Base-by-base conservation (phyloP, 2,329 filamentous ascomycete genomes). In the Scedosporium boydii region DNA sequence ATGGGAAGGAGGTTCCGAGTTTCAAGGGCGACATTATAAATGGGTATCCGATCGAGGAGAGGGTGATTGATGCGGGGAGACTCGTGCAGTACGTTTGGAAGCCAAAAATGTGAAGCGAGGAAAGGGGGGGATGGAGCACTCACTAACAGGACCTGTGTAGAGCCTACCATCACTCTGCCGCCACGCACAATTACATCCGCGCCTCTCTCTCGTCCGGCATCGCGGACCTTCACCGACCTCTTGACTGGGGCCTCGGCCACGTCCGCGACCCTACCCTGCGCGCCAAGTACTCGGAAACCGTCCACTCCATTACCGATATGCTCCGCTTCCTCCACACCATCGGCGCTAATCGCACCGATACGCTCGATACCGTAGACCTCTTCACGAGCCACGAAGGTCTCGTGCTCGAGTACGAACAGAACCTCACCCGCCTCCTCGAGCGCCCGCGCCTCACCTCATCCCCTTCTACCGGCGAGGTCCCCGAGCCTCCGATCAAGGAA, bases 11-110 rank as follows among this genome's bases (percentile, higher is more conserved):
- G 70, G 88, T 96, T 62, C 90, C 91, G 3, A 95, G 90, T 51
- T 99, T 98, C 81, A 83, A 95, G 60, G 95, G 95, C 16, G 95
- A 99, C 69, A 98, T 98, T 65, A 81, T 99, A 66, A 99, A 99
- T 71, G 93, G 93, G 27, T 96, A 88, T 76, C 83, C 86, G 44
- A 77, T 86, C 0, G 85, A 88, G n/a, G 86, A 93, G 66, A 81
- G 95, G 62, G 83, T 83, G 46, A 87, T 96, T 41, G 91, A 98
- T 71, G 93, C 95, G 1, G 83, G 84, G 59, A 84, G 95, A 46
- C 82, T 99, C 6, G 89, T 98, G 46, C 87, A 80, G 82, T 85
- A 71, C 70, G 77, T 44, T 58, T 27, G 27, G 27, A 27, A 6
- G n/a, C 27, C 16, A 26, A 9, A 34, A 12, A 12, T 38, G 12